Percentiles rank a stretch among this genome's conserved stretches.
Evolutionary conservation across 192 early-diverging fungal species (phyloP).

Genomic region (Spizellomyces punctatus): DNA sequence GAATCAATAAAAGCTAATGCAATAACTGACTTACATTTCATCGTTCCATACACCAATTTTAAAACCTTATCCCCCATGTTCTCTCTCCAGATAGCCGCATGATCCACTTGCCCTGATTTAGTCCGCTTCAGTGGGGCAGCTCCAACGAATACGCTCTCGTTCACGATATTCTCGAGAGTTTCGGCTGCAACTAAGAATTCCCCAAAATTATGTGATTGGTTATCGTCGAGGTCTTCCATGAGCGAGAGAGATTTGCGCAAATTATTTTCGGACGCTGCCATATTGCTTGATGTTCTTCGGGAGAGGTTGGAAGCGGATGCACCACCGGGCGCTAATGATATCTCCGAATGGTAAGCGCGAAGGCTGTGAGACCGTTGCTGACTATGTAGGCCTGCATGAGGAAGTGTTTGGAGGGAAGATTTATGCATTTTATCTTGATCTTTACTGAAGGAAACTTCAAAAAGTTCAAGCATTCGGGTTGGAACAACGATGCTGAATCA

Average conservation of each 20-base stretch:
- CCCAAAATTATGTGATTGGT: slow-evolving; percentile 24
- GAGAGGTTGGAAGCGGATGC: slow-evolving; percentile 9
- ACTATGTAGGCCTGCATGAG: no score
- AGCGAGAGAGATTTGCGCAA: slow-evolving; percentile 33
- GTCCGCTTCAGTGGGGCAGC: slow-evolving; percentile 20
- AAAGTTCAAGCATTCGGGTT: no score
- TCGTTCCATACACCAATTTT: slow-evolving; percentile 57
- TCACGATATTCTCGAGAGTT: slow-evolving; percentile 53
- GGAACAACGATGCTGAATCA: no score
- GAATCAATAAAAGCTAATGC: neutral
- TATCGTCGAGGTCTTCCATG: slow-evolving; percentile 32
- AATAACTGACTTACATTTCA: slow-evolving; percentile 48
- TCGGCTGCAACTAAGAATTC: slow-evolving; percentile 52
- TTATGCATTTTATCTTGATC: no score
- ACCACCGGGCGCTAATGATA: slow-evolving; percentile 26
- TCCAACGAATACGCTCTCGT: slow-evolving; percentile 48
- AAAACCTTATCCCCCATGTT: slow-evolving; percentile 54
- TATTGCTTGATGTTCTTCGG: slow-evolving; percentile 4
- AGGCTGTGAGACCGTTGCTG: slow-evolving; percentile 17
- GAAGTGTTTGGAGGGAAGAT: no score
- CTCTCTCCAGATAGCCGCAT: neutral
- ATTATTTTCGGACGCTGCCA: slow-evolving; percentile 4
- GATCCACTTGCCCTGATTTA: slow-evolving; percentile 13
- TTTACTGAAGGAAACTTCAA: no score
- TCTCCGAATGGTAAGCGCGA: slow-evolving; percentile 37